These are phyloP conservation scores for Aspergillus aculeatus DNA, from an alignment of 2,329 filamentous ascomycete species.

Conservation along the genomic window DNA sequence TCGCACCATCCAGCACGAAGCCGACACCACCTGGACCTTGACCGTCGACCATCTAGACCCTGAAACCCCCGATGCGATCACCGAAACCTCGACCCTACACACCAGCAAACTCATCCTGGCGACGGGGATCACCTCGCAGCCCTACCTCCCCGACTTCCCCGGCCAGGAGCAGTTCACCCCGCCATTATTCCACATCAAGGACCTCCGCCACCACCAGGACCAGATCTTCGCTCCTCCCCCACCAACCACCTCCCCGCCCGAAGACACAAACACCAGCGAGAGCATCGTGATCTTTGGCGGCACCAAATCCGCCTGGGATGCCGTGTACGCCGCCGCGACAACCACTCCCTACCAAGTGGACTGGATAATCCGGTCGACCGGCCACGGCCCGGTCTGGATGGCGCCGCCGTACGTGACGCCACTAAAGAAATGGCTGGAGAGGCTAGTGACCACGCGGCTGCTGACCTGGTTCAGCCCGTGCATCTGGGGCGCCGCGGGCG, in stretches of 20 bases:
- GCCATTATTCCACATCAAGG: conserved; percentile 58
- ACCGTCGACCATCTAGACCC: conserved; percentile 22
- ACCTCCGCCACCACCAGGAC: conserved; percentile 47
- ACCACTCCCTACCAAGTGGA: conserved; percentile 49
- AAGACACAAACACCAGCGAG: conserved; percentile 21
- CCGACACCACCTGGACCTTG: conserved; percentile 39
- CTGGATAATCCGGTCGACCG: conserved; percentile 43
- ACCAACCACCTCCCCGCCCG: too few species aligned
- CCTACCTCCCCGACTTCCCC: conserved; percentile 54
- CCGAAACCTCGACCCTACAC: conserved; percentile 18
- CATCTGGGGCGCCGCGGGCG: conserved; percentile 62
- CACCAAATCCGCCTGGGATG: conserved; percentile 63
- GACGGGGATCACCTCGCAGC: conserved; percentile 59
- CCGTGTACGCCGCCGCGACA: conserved; percentile 58
- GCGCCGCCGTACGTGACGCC: conserved; percentile 60
- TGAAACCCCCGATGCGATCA: conserved; percentile 14
- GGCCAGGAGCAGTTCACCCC: conserved; percentile 52
- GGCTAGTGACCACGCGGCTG: conserved; percentile 64
- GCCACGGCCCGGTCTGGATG: conserved; percentile 45
- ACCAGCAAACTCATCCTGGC: conserved; percentile 58
- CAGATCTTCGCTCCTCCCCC: conserved; percentile 26
- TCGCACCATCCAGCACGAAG: conserved; percentile 45
- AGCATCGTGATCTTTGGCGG: conserved; percentile 55
- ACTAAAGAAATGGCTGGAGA: conserved; percentile 66
- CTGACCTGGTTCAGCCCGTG: conserved; percentile 75